Evolutionary conservation across 2,329 filamentous ascomycete genomes (phyloP).

Genomic region (Dothiorella sarmentorum): DNA sequence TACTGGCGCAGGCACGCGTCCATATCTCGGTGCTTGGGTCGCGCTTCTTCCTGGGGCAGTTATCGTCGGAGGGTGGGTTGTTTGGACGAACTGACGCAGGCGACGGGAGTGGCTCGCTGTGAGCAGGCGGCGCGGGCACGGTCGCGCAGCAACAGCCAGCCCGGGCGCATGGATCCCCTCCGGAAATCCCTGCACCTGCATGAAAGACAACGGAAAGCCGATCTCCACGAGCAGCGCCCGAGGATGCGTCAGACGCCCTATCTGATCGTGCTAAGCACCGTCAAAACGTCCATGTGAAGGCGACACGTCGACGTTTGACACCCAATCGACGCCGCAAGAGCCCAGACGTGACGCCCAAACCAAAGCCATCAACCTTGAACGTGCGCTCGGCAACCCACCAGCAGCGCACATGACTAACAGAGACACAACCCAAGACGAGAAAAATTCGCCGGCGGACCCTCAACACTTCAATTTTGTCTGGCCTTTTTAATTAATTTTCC

Average conservation of each 20-base stretch:
- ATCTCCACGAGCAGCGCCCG: constrained; percentile 1
- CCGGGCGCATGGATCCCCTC: neutral
- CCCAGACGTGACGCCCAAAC: neutral
- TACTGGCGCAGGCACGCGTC: constrained; percentile 19
- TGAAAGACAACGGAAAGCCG: neutral
- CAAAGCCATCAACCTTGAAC: neutral
- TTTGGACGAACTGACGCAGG: neutral
- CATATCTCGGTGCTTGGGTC: constrained; percentile 6
- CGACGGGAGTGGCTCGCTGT: neutral
- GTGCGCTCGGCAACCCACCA: neutral
- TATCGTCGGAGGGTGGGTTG: neutral
- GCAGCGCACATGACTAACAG: neutral
- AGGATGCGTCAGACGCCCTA: neutral
- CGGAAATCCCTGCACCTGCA: constrained; percentile 11
- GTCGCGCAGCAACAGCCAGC: neutral
- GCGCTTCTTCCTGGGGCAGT: neutral
- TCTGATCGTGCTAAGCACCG: neutral
- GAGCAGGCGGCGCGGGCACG: constrained; percentile 2
- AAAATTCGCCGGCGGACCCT: constrained; percentile 2
- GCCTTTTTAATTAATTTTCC: neutral
- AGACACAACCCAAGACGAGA: neutral
- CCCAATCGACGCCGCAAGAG: too few species aligned
- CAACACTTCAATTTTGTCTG: neutral
- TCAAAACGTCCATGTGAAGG: neutral
- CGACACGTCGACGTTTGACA: neutral